Evolutionary conservation across 148 eudicot species (phyloP).

Genomic region (Chenopodium album): DNA sequence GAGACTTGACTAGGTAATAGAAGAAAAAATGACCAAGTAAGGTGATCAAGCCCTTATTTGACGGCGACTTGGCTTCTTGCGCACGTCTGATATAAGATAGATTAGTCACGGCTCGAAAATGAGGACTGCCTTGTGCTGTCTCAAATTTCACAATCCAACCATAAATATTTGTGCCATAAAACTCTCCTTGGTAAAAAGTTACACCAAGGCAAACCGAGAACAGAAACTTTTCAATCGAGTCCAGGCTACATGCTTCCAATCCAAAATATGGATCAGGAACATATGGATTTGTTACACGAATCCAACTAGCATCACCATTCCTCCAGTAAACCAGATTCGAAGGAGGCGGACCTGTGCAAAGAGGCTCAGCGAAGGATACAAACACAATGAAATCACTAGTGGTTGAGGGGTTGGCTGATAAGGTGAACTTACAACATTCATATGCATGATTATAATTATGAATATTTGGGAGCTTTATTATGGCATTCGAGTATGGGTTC

Average conservation of each 20-base stretch:
- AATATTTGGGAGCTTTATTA: background rate
- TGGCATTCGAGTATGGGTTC: too few relatives aligned
- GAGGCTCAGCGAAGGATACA: too few relatives aligned
- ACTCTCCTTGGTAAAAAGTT: constrained; percentile 2
- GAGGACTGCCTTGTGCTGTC: background rate
- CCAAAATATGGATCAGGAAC: background rate
- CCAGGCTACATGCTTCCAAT: too few relatives aligned
- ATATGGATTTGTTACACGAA: background rate
- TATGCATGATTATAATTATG: background rate
- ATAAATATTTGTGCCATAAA: background rate
- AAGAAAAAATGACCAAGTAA: too few relatives aligned
- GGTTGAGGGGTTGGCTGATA: background rate
- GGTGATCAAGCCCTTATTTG: too few relatives aligned
- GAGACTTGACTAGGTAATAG: background rate
- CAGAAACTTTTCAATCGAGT: too few relatives aligned
- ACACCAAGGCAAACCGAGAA: background rate
- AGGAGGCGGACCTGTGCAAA: too few relatives aligned
- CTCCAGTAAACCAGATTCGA: background rate
- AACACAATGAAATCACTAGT: background rate
- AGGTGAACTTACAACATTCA: background rate
- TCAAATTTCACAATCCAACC: background rate
- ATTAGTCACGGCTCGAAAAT: background rate
- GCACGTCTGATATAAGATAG: too few relatives aligned
- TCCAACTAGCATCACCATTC: background rate
- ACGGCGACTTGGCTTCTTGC: too few relatives aligned